Base-by-base conservation (phyloP, 2,329 filamentous ascomycete genomes). In the Cladophialophora bantiana region DNA sequence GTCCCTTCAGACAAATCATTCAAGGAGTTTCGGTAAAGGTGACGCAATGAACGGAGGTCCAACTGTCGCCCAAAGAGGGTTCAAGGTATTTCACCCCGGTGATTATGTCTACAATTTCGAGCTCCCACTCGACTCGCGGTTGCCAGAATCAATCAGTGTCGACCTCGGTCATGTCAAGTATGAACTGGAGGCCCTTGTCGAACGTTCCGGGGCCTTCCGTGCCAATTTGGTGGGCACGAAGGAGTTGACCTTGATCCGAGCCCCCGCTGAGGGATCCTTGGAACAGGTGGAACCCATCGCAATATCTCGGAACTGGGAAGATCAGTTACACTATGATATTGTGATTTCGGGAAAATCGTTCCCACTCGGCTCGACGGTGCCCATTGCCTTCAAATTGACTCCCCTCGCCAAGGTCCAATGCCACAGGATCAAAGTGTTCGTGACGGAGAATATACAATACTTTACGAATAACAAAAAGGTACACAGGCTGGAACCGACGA, bases 301-400 rank as follows among this genome's bases (percentile, higher is more conserved):
- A 10, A 97, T 97, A 74, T 94, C 91, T 70, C 85, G 94, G 20
- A 93, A 92, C 69, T 97, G 94, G 94, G 94, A 97, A 76, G 93
- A 97, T 72, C 94, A 97, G 75, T 83, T 97, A 36, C 93, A 96
- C 75, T 97, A 97, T 79, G 94, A 97, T 74, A 97, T 97, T 72
- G 90, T 97, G 76, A 96, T 97, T 62, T 97, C 93, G 1, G 94
- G 94, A 62, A 97, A 97, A 83, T 96, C 93, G 0, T 97, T 97
- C 67, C 92, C 94, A 0, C 86, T 97, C 20, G 94, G 94, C 15
- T 87, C 90, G 45, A 91, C 91, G 73, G 92, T 97, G 15, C 94
- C 94, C 0, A 95, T 97, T 66, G 93, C 93, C 1, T 96, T 97
- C 83, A 97, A 96, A 78, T 84, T 97, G 71, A 97, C 93, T 0